Evolutionary conservation across 2,329 filamentous ascomycete species (phyloP), one percentile per base, ranked within the genome.

Genomic region (Lachnellula suecica): DNA sequence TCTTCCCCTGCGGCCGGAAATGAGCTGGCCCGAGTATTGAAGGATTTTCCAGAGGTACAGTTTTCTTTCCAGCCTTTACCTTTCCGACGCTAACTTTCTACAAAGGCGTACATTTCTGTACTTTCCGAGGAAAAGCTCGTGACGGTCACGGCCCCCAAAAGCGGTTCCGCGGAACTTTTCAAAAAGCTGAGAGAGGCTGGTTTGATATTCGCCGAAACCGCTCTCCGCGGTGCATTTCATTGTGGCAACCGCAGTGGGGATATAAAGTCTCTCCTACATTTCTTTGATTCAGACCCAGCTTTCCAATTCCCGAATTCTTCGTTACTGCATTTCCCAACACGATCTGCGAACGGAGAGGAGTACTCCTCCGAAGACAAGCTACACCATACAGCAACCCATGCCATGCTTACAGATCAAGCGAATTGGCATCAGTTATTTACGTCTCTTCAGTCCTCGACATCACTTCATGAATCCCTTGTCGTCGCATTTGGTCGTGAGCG

Each of bases 401-500:
- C 63, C 2, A 72, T 74, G 20, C 58, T 74, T 2, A 45, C 67
- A 1, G 58, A 71, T 15, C 68, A 64, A 25, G 60, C 63, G 1
- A 46, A 68, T 4, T 76, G 73, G 73, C 60, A 61, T 47, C 44
- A 64, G 17, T 66, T 67, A 0, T 68, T 73, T 27, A 48, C 60
- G 4, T 48, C 60, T 3, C 45, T 56, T 6, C 20, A 42, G 2
- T 46, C 58, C 2, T 22, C 48, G 3, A 35, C 59, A 4, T 41
- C 55, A 4, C 19, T 37, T 6, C 50, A 57, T 1, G 43, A 61
- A 8, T 34, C 55, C 10, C 45, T 29, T 2, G 41, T 71, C 23
- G 50, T 72, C 20, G 61, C 61, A 7, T 73, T 75, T 56, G 73
- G 72, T 2, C 60, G 62, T 1, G 71, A 74, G 41, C 63, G 68